phyloP scores from a whole-genome alignment of 2,329 filamentous ascomycete species.

The Colletotrichum graminicola region DNA sequence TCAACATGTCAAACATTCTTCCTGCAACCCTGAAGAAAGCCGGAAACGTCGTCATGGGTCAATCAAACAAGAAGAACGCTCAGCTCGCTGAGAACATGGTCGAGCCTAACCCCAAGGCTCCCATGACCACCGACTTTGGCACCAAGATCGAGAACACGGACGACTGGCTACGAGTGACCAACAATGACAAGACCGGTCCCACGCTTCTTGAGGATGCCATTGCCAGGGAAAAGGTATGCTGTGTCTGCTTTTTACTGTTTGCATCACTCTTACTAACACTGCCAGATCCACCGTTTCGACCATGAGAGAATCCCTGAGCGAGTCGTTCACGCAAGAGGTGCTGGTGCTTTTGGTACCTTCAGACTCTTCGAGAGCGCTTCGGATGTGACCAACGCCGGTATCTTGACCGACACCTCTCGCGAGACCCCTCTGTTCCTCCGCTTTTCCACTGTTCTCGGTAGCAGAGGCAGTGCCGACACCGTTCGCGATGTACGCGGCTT shows the following conservation, averaged over 20 bases:
- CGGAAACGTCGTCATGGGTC: constrained; percentile 57
- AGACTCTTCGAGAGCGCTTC: constrained; percentile 64
- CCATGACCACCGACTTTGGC: constrained; percentile 83
- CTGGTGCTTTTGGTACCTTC: constrained; percentile 66
- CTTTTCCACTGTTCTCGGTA: constrained; percentile 84
- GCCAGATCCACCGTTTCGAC: constrained; percentile 79
- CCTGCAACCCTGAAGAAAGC: constrained; percentile 54
- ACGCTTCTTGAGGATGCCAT: constrained; percentile 78
- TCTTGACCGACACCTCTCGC: constrained; percentile 76
- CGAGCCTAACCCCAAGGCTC: constrained; percentile 67
- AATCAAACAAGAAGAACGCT: constrained; percentile 65
- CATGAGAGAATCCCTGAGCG: constrained; percentile 72
- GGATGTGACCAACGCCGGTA: constrained; percentile 72
- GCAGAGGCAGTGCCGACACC: constrained; percentile 81
- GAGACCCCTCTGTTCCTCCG: constrained; percentile 78
- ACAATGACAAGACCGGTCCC: constrained; percentile 74
- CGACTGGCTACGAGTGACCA: constrained; percentile 78
- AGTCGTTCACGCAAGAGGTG: constrained; percentile 72
- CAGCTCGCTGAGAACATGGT: constrained; percentile 72
- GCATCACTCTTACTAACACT: constrained; percentile 28
- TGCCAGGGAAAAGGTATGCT: constrained; percentile 75
- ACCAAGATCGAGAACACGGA: constrained; percentile 80
- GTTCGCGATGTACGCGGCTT: constrained; percentile 86
- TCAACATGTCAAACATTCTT: constrained; percentile 44
- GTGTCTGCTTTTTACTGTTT: too few species aligned